These are phyloP conservation scores for Hirsutella rhossiliensis DNA, from an alignment of 2,329 filamentous ascomycete species.

Conservation along the genomic window DNA sequence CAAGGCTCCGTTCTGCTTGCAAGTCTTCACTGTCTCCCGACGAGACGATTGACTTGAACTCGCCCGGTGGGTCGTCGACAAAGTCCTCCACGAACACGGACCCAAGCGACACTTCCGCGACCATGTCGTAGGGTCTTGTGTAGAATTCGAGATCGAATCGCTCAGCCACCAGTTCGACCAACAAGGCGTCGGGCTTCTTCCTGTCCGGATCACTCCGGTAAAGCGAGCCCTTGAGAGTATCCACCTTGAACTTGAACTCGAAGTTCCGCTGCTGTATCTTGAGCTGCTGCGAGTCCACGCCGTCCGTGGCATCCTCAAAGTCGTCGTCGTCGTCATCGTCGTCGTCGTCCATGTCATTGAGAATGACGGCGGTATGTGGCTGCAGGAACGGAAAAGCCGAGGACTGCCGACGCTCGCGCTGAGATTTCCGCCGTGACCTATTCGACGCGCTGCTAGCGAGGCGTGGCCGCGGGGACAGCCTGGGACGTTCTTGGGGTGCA, in stretches of 20 bases:
- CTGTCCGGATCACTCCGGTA: conserved; percentile 76
- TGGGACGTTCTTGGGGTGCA: conserved; percentile 11
- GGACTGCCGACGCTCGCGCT: conserved; percentile 45
- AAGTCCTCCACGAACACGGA: conserved; percentile 89
- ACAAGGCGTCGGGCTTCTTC: conserved; percentile 61
- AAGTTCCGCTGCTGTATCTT: conserved; percentile 84
- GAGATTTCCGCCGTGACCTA: conserved; percentile 29
- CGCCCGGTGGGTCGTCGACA: conserved; percentile 74
- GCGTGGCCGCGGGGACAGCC: conserved; percentile 25
- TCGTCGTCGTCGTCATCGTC: conserved; percentile 41
- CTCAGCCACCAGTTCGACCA: conserved; percentile 87
- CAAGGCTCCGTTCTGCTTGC: conserved; percentile 65
- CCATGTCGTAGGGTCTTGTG: conserved; percentile 83
- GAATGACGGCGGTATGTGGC: conserved; percentile 62
- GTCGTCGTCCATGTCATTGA: conserved; percentile 60
- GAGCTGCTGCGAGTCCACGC: conserved; percentile 41
- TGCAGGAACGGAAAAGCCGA: conserved; percentile 64
- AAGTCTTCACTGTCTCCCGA: conserved; percentile 64
- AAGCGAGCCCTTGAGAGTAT: conserved; percentile 83
- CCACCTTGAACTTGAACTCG: conserved; percentile 93
- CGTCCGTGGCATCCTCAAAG: conserved; percentile 56
- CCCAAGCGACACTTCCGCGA: conserved; percentile 77
- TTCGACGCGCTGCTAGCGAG: conserved; percentile 33
- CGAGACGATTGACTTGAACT: conserved; percentile 97
- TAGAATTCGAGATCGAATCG: conserved; percentile 81